Percentiles rank a stretch among this genome's conserved stretches.
Evolutionary conservation across 2,329 filamentous ascomycete genomes (phyloP).

Genomic region (Parasarocladium wereldwijsianum): DNA sequence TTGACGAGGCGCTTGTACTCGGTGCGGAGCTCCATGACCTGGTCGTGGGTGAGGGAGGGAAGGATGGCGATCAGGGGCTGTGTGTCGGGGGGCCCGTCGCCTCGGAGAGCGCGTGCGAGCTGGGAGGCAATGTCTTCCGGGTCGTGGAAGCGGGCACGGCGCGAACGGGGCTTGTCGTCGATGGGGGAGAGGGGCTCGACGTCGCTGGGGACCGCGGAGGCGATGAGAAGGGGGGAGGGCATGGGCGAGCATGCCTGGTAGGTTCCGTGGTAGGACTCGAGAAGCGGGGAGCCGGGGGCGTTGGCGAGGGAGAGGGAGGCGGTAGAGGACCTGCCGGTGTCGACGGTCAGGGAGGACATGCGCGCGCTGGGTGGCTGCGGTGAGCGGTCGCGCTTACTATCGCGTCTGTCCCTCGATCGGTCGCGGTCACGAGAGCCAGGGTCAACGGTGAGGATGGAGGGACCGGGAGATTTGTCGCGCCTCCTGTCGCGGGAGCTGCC

Average conservation of each 20-base stretch:
- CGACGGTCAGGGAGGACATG: conserved; percentile 38
- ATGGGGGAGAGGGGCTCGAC: conserved; percentile 38
- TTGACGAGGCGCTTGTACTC: conserved; percentile 90
- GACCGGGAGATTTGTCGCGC: conserved; percentile 13
- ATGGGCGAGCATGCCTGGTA: conserved; percentile 92
- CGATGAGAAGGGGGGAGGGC: conserved; percentile 61
- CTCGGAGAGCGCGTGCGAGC: conserved; percentile 61
- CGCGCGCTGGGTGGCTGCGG: conserved; percentile 31
- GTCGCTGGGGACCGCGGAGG: conserved; percentile 31
- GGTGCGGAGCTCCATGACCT: conserved; percentile 69
- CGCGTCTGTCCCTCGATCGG: conserved; percentile 17
- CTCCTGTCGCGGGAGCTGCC: conserved; percentile 19
- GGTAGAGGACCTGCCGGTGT: conserved; percentile 20
- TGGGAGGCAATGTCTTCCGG: conserved; percentile 62
- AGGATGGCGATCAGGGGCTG: conserved; percentile 69
- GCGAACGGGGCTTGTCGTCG: conserved; percentile 28
- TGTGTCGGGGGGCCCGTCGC: conserved; percentile 50
- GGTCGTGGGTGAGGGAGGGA: conserved; percentile 70
- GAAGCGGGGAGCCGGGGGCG: conserved; percentile 66
- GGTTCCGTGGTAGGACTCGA: conserved; percentile 85
- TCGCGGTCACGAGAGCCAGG: conserved; percentile 12
- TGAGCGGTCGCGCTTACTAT: conserved; percentile 25
- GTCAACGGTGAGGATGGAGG: conserved; percentile 10
- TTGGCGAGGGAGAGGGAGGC: conserved; percentile 28
- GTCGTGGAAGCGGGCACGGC: conserved; percentile 71